Evolutionary conservation across 441 rosid genomes (phyloP), one percentile per base, ranked within the genome.

Genomic region (Biscutella auriculata): DNA sequence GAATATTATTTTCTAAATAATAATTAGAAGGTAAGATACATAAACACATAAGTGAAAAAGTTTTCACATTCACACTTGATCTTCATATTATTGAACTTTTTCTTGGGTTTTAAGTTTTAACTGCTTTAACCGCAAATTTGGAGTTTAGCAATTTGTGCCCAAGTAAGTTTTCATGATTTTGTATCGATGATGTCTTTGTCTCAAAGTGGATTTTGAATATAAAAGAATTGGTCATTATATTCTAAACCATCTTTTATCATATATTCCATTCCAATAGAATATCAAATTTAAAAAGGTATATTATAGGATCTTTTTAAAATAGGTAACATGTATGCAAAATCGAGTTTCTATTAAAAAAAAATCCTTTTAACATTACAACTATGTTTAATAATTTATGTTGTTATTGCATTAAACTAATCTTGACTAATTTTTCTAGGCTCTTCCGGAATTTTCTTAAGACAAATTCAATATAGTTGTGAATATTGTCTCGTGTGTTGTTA

Each of bases 51-150:
- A 46, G 33, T 35, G 48, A 28, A 19, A 37, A 52, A 0, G 27
- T 53, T 55, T 45, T 19, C 29, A 56, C 21, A 27, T 55, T 57
- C 49, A 30, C 63, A 57, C 64, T 47, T 55, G 41, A 39, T 46
- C 55, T 53, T 9, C 29, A 16, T 45, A n/a, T 9, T 11, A 7
- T 15, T 12, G 1, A 17, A 0, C n/a, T n/a, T n/a, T n/a, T n/a
- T n/a, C n/a, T 25, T 34, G 39, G 48, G 23, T 62, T 23, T 7
- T 40, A 19, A 9, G 17, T 11, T 28, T 44, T 45, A 30, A 59
- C 6, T 35, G 53, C 15, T 41, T 53, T 44, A 42, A 25, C 35
- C n/a, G 6, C n/a, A 32, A 36, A 5, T 1, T 43, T 11, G n/a
- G 29, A 42, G 13, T 42, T 28, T 17, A 19, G 50, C 29, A 19